Evolutionary conservation across 192 early-diverging fungal species (phyloP).

Genomic region (Backusella parvicylindrica): DNA sequence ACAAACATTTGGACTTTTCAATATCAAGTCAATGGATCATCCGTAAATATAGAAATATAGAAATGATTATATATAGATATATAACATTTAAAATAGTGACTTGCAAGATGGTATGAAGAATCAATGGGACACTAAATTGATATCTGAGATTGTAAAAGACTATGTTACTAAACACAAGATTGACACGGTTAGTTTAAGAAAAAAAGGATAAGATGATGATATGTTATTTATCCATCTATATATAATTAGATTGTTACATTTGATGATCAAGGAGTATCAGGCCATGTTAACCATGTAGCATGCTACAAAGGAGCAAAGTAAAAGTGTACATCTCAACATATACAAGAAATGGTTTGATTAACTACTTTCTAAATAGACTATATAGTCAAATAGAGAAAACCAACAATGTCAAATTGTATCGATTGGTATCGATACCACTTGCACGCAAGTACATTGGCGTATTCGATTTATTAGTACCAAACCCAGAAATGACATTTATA

Average conservation of each 20-base stretch:
- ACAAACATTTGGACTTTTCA: conserved; percentile 43
- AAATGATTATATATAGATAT: neutral
- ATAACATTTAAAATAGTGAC: conserved; percentile 32
- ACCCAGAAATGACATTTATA: conserved; percentile 34
- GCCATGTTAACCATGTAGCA: conserved; percentile 87
- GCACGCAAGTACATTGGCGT: conserved; percentile 55
- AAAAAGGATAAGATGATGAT: too few relatives aligned
- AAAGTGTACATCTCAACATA: too few relatives aligned
- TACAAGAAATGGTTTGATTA: too few relatives aligned
- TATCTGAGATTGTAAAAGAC: conserved; percentile 58
- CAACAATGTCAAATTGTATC: conserved; percentile 46
- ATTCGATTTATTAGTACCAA: conserved; percentile 36
- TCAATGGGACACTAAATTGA: conserved; percentile 58
- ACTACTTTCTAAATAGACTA: too few relatives aligned
- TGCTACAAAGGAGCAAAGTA: conserved; percentile 68
- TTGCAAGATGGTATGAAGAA: conserved; percentile 67
- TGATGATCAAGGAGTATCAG: conserved; percentile 85
- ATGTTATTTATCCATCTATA: neutral
- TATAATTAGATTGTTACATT: conserved; percentile 76
- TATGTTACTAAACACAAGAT: conserved; percentile 57
- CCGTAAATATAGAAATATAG: conserved; percentile 41
- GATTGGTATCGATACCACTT: conserved; percentile 53
- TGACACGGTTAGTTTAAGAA: conserved; percentile 48
- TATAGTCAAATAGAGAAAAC: conserved; percentile 33
- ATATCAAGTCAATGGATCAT: conserved; percentile 53